phyloP scores from a whole-genome alignment of 2,329 filamentous ascomycete species.

The Calycina herbarum region DNA sequence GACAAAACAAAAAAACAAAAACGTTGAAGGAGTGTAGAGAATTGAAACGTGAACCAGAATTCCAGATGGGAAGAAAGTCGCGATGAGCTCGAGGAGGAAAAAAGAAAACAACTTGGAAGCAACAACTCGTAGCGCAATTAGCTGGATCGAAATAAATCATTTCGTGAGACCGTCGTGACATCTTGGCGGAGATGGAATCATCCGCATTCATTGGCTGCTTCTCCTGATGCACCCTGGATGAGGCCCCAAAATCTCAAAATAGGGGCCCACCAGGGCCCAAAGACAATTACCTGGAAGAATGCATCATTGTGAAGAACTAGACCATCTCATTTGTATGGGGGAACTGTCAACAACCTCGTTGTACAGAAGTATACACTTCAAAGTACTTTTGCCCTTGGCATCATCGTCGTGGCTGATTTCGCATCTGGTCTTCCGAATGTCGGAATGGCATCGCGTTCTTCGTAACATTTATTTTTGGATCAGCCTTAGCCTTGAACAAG shows the following conservation, averaged over 20 bases:
- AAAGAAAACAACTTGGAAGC: background rate
- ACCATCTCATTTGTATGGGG: too few species aligned
- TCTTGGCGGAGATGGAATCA: background rate
- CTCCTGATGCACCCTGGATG: background rate
- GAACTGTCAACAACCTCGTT: too few species aligned
- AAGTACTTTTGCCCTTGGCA: background rate
- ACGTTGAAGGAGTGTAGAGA: slow-evolving; percentile 2
- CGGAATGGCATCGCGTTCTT: too few species aligned
- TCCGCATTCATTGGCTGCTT: background rate
- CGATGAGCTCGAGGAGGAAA: background rate
- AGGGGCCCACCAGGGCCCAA: background rate
- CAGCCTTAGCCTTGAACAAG: too few species aligned
- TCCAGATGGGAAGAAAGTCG: background rate
- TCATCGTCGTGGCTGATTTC: background rate
- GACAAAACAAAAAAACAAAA: background rate
- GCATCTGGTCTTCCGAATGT: too few species aligned
- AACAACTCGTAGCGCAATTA: background rate
- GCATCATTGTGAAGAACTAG: too few species aligned
- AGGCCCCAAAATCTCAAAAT: background rate
- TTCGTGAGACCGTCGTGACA: background rate
- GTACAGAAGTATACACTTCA: too few species aligned
- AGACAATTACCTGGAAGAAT: background rate
- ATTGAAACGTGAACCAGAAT: background rate
- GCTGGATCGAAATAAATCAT: background rate
- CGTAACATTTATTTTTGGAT: too few species aligned